Conservation (phyloP, 2,329 filamentous ascomycete genomes). For the Berkeleyomyces basicola region DNA sequence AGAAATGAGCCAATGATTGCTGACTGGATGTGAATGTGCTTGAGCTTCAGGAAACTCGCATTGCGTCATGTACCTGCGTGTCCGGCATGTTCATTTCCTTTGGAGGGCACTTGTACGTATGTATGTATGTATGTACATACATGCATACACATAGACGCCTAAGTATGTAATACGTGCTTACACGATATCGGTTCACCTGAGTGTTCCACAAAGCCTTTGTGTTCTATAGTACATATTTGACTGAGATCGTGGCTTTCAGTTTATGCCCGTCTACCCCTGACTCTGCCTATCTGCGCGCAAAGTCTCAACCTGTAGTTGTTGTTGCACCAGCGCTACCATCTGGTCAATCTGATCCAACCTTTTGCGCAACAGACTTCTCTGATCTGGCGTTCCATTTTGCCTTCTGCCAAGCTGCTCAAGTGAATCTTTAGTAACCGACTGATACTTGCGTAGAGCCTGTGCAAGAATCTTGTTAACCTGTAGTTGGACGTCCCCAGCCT, state of each 20-base stretch:
- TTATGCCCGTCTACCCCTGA: neutral
- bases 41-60: neutral
- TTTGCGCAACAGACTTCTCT: conserved; percentile 21
- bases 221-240: neutral
- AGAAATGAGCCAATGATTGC: neutral
- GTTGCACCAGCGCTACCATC: conserved; percentile 4
- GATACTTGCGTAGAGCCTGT: conserved; percentile 24
- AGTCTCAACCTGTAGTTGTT: neutral
- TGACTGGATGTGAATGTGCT: neutral
- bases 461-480: conserved; percentile 24
- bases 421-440: conserved; percentile 19
- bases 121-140: too few relatives aligned
- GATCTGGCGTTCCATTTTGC: conserved; percentile 20
- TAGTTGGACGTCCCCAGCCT: conserved; percentile 26
- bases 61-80: neutral
- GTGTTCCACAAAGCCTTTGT: neutral
- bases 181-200: neutral
- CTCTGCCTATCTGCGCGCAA: neutral
- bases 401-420: conserved; percentile 21
- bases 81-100: conserved; percentile 13
- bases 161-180: neutral
- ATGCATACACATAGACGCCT: conserved; percentile 15
- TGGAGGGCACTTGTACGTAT: conserved; percentile 16
- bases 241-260: neutral
- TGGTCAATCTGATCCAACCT: conserved; percentile 28